Conservation (phyloP, 176 grass and related monocot genomes). For the Panicum miliaceum region DNA sequence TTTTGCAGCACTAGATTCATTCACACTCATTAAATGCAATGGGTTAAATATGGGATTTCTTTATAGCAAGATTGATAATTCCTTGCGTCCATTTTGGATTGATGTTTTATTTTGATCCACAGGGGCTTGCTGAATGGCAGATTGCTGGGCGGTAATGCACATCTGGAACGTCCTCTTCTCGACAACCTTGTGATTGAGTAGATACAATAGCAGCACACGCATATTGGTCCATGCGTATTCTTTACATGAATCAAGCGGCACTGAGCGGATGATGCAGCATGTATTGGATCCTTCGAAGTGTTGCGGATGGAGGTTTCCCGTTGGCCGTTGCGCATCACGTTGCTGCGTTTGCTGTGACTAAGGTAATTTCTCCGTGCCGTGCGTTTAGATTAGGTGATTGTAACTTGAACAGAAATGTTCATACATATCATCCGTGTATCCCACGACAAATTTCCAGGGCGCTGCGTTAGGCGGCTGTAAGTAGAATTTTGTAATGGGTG, state of each 20-base stretch:
- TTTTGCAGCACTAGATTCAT: neutral
- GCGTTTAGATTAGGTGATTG: conserved; percentile 37
- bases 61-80: conserved; percentile 12
- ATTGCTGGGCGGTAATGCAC: conserved; percentile 42
- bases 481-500: neutral
- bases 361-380: neutral
- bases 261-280: neutral
- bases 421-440: conserved; percentile 6
- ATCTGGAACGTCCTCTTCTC: conserved; percentile 75
- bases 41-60: neutral
- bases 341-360: neutral
- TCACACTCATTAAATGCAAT: neutral
- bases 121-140: conserved; percentile 67
- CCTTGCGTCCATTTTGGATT: conserved; percentile 31
- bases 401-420: conserved; percentile 19
- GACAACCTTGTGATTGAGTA: conserved; percentile 73
- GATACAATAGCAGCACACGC: conserved; percentile 42
- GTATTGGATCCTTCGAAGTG: neutral
- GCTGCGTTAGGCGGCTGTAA: neutral
- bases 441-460: conserved; percentile 5
- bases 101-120: conserved; percentile 34
- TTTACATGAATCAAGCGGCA: neutral
- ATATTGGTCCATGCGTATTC: conserved; percentile 32
- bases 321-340: neutral
- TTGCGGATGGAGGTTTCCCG: neutral